Percentiles rank a stretch among this genome's conserved stretches.
Conservation (phyloP, 2,329 filamentous ascomycete genomes). For the Teratosphaeria nubilosa region DNA sequence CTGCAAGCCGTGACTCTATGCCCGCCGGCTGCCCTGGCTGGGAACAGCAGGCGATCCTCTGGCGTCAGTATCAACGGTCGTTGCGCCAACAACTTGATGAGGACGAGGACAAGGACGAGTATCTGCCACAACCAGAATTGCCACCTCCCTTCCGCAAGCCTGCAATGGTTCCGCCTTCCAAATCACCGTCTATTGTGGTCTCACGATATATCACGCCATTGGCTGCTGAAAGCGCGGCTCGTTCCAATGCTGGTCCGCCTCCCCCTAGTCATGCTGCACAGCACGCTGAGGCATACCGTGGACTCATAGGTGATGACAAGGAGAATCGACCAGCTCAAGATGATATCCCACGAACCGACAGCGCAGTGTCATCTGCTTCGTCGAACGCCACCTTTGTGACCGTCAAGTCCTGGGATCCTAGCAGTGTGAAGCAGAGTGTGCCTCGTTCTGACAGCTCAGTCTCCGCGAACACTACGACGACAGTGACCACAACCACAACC, state of each 20-base stretch:
- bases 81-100: slow-evolving; percentile 6
- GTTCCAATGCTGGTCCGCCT: slow-evolving; percentile 9
- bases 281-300: slow-evolving; percentile 12
- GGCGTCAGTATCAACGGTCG: slow-evolving; percentile 20
- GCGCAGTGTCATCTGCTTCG: slow-evolving; percentile 16
- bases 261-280: slow-evolving; percentile 8
- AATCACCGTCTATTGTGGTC: slow-evolving; percentile 23
- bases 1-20: slow-evolving; percentile 12
- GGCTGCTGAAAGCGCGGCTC: slow-evolving; percentile 10
- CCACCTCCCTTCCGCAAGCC: slow-evolving; percentile 2
- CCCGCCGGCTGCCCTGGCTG: slow-evolving; percentile 18
- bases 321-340: slow-evolving; percentile 8
- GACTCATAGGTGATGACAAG: slow-evolving; percentile 13
- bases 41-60: slow-evolving; percentile 22
- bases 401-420: slow-evolving; percentile 11
- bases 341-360: slow-evolving; percentile 16
- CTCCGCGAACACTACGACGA: slow-evolving; percentile 8
- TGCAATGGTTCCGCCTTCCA: background rate
- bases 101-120: background rate
- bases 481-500: slow-evolving; percentile 1
- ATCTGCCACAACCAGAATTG: slow-evolving; percentile 1
- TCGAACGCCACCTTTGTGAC: slow-evolving; percentile 12
- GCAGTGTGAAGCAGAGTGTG: slow-evolving; percentile 10
- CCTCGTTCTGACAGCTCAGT: slow-evolving; percentile 19
- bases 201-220: slow-evolving; percentile 25